These are phyloP conservation scores for Podospora bellae-mahoneyi DNA, from an alignment of 495 filamentous ascomycete species.

Conservation along the genomic window DNA sequence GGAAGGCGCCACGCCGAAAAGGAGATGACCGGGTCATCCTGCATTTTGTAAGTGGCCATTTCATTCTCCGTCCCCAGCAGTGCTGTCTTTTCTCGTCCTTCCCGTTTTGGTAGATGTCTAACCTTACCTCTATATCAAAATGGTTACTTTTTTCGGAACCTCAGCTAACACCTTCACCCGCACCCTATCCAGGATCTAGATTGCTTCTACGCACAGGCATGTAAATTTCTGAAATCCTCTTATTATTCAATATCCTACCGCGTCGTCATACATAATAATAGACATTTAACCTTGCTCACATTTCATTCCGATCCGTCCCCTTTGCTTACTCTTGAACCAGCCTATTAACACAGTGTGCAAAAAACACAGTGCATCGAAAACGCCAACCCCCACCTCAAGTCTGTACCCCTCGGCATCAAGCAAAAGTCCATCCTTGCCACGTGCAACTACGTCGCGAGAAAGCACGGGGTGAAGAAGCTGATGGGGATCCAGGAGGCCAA, in stretches of 20 bases:
- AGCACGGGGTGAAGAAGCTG: conserved; percentile 73
- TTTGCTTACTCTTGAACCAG: conserved; percentile 10
- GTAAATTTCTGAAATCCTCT: background rate
- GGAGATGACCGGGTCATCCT: conserved; percentile 66
- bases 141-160: background rate
- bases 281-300: background rate
- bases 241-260: background rate
- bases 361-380: conserved; percentile 58
- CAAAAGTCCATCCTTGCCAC: conserved; percentile 90
- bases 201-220: conserved; percentile 88
- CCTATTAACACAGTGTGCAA: no score
- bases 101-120: background rate
- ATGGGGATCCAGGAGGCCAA: conserved; percentile 79
- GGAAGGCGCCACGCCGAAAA: conserved; percentile 46
- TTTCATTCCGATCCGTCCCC: no score
- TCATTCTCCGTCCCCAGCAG: conserved; percentile 8
- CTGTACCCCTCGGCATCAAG: conserved; percentile 60
- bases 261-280: background rate
- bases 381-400: conserved; percentile 67
- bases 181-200: conserved; percentile 65
- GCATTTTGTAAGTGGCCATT: conserved; percentile 60
- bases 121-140: background rate
- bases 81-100: background rate
- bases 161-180: background rate
- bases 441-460: conserved; percentile 87